A percentile compares a stretch with the other conserved stretches of the same genome.
phyloP scores from a whole-genome alignment of 805 yeast species.

The Starmerella floricola region DNA sequence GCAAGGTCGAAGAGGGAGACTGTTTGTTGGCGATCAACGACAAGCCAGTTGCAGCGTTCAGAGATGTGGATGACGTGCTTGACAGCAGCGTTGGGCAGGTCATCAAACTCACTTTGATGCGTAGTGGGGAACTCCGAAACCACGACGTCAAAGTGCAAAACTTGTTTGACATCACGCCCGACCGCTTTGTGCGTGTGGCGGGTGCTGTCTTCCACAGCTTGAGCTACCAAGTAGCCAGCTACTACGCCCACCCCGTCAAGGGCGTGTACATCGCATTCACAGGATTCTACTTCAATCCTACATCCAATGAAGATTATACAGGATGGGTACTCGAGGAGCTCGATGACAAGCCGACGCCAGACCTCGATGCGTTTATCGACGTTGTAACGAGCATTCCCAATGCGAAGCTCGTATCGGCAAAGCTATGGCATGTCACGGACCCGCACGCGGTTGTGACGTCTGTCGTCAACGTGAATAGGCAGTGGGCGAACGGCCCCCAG shows the following conservation, averaged over 20 bases:
- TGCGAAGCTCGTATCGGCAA: conserved; percentile 52
- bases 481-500: conserved; percentile 44
- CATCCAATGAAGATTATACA: conserved; percentile 36
- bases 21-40: conserved; percentile 64
- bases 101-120: conserved; percentile 48
- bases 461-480: conserved; percentile 67
- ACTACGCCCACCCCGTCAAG: conserved; percentile 66
- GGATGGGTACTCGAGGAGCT: conserved; percentile 77
- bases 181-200: conserved; percentile 63
- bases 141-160: conserved; percentile 53
- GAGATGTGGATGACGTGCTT: conserved; percentile 69
- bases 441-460: conserved; percentile 59
- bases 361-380: conserved; percentile 61
- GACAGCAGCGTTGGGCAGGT: conserved; percentile 56
- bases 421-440: conserved; percentile 68
- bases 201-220: conserved; percentile 81
- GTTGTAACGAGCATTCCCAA: conserved; percentile 73
- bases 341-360: conserved; percentile 62
- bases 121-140: conserved; percentile 54
- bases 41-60: conserved; percentile 50
- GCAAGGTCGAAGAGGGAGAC: conserved; percentile 70
- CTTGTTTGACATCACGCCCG: conserved; percentile 72
- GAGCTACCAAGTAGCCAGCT: conserved; percentile 80
- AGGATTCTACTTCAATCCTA: conserved; percentile 51
- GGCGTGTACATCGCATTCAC: conserved; percentile 77